Evolutionary conservation across 140 eudicot species (phyloP), one percentile per base, ranked within the genome.

Genomic region (Bidens hawaiensis): DNA sequence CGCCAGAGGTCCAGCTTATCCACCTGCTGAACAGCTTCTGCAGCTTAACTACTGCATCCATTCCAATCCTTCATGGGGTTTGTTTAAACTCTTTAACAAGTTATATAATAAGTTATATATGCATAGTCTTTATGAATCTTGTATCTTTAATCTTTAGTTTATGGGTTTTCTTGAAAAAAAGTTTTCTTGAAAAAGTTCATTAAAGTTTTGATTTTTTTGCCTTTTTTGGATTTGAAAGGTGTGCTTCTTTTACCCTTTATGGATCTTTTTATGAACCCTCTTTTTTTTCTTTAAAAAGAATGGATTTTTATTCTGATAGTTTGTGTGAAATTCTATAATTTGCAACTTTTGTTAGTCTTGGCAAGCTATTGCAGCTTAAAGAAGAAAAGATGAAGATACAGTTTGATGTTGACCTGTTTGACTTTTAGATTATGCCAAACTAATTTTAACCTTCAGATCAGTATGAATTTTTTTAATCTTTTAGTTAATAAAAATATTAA

Each of bases 21-120:
- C 93, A n/a, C 99, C 99, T 5, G 83, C 96, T 12, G 99, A 93
- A 30, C 99, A 93, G 23, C 94, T 93, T 42, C 81, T 73, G 38
- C 85, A 75, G 81, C 99, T 93, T 45, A 82, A 81, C 69, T 93
- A 93, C 64, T 93, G 99, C 90, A 93, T 93, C 85, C 99, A 93
- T 59, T 93, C 96, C 22, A 93, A 93, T 69, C 99, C 99, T 76
- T 85, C 96, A 62, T 82, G 93, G 95, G 83, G 99, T 90, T 50
- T 41, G 90, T 83, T 38, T 38, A 38, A 9, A 11, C 17, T 24
- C 25, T 18, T 31, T 46, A 15, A 33, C n/a, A 11, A n/a, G n/a
- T n/a, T n/a, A n/a, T n/a, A n/a, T n/a, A n/a, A n/a, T n/a, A n/a
- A n/a, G n/a, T n/a, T n/a, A n/a, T n/a, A n/a, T n/a, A n/a, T n/a